These are phyloP conservation scores for Ascochyta koolunga DNA, from an alignment of 2,329 filamentous ascomycete genomes.

Conservation along the genomic window DNA sequence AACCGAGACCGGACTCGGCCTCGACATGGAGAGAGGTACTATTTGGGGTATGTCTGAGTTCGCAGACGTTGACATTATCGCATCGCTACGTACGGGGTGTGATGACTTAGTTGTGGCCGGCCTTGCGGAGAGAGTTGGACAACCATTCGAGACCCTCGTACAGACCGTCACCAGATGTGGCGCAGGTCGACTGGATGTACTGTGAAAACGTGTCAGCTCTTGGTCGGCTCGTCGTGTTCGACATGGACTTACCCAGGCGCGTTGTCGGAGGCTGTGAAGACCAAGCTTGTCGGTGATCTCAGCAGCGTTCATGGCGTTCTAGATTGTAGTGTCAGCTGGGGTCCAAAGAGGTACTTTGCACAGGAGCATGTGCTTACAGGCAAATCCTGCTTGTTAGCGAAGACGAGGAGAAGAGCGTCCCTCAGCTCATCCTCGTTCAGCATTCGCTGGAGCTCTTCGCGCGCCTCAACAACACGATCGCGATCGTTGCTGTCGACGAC, in stretches of 20 bases:
- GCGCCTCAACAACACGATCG: conserved; percentile 88
- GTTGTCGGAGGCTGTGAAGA: conserved; percentile 97
- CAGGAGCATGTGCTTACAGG: conserved; percentile 61
- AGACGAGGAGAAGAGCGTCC: conserved; percentile 90
- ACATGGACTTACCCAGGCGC: conserved; percentile 84
- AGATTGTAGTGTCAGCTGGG: conserved; percentile 16
- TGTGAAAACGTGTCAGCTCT: conserved; percentile 38
- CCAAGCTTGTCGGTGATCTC: conserved; percentile 99
- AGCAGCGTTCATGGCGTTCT: conserved; percentile 99
- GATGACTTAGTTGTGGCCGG: conserved; percentile 54
- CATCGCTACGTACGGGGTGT: conserved; percentile 29
- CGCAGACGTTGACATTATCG: conserved; percentile 41
- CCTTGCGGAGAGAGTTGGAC: conserved; percentile 62
- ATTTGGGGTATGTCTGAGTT: conserved; percentile 32
- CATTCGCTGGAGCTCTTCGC: conserved; percentile 93
- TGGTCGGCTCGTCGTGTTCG: not conserved
- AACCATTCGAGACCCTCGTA: conserved; percentile 89
- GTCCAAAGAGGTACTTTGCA: not conserved
- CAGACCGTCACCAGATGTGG: conserved; percentile 97
- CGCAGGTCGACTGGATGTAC: conserved; percentile 99
- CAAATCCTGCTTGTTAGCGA: conserved; percentile 99
- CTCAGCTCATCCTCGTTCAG: conserved; percentile 98
- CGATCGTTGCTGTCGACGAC: conserved; percentile 96
- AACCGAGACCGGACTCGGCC: conserved; percentile 15
- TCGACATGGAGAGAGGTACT: conserved; percentile 27